phyloP scores from a whole-genome alignment of 1,284 basidiomycete genomes.

The Ustilago cynodontis region DNA sequence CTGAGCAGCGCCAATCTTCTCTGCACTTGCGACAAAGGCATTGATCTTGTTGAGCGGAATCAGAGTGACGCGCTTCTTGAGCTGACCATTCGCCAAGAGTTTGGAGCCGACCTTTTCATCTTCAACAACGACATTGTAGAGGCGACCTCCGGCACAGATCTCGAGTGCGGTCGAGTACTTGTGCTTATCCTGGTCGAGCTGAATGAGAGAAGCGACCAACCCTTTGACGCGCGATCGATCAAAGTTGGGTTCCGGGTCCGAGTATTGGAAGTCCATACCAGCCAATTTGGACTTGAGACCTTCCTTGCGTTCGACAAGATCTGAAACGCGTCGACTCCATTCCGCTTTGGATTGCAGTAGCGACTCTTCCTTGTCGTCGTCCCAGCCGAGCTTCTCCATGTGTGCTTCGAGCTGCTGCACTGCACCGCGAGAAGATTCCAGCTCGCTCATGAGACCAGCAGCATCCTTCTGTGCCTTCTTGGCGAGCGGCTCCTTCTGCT shows the following conservation, averaged over 20 bases:
- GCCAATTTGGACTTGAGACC: constrained; percentile 78
- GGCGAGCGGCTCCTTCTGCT: constrained; percentile 81
- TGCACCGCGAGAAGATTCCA: constrained; percentile 62
- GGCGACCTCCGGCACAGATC: constrained; percentile 87
- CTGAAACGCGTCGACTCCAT: constrained; percentile 76
- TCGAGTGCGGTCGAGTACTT: constrained; percentile 90
- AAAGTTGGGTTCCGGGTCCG: constrained; percentile 82
- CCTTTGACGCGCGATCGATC: constrained; percentile 91
- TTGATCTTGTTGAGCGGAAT: constrained; percentile 95
- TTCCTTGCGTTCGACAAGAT: constrained; percentile 80
- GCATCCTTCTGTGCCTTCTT: constrained; percentile 87
- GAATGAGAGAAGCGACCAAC: constrained; percentile 76
- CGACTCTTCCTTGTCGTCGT: constrained; percentile 79
- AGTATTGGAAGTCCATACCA: constrained; percentile 85
- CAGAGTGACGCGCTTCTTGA: constrained; percentile 91
- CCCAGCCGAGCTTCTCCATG: constrained; percentile 79
- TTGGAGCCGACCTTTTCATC: constrained; percentile 89
- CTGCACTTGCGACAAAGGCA: constrained; percentile 76
- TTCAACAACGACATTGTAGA: constrained; percentile 87
- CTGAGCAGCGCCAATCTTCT: constrained; percentile 84
- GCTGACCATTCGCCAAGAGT: constrained; percentile 82
- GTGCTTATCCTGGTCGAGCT: constrained; percentile 77
- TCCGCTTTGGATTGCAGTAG: constrained; percentile 76
- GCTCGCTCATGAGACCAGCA: constrained; percentile 78
- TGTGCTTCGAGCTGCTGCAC: constrained; percentile 74